phyloP scores from a whole-genome alignment of 164 flowering plant species.

The Umbellularia californica region DNA sequence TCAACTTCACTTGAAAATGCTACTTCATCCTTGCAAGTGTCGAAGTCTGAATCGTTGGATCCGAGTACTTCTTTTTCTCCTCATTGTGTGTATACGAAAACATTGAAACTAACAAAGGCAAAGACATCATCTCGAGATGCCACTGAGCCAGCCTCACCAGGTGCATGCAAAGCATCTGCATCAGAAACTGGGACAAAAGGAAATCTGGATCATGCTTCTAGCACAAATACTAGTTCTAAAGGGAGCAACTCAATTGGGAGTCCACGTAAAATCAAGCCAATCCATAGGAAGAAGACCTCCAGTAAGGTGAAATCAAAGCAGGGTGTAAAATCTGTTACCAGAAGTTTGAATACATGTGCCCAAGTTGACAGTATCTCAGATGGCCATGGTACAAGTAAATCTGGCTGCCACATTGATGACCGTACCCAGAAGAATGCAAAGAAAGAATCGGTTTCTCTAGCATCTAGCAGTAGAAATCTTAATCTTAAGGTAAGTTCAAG shows the following conservation, averaged over 20 bases:
- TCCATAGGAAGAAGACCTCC: constrained; percentile 36
- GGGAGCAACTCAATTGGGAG: constrained; percentile 26
- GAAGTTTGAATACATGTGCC: constrained; percentile 13
- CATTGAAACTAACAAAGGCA: constrained; percentile 14
- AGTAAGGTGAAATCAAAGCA: constrained; percentile 49
- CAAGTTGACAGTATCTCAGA: constrained; percentile 11
- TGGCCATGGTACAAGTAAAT: constrained; percentile 19
- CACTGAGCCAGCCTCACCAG: constrained; percentile 19
- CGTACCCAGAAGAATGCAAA: constrained; percentile 13
- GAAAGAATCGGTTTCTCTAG: constrained; percentile 28
- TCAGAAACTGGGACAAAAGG: constrained; percentile 13
- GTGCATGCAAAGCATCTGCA: constrained; percentile 14
- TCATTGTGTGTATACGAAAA: constrained; percentile 8
- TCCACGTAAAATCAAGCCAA: constrained; percentile 30
- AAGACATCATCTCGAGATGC: constrained; percentile 22
- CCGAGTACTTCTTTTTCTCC: constrained; percentile 21
- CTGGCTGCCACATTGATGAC: constrained; percentile 15
- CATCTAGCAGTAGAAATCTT: constrained; percentile 20
- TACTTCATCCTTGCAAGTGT: constrained; percentile 17
- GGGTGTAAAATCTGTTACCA: constrained; percentile 21
- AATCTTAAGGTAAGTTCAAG: constrained; percentile 28
- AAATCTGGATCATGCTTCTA: constrained; percentile 14
- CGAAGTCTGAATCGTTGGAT: constrained; percentile 14
- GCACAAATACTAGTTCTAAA: constrained; percentile 15
- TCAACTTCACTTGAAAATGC: constrained; percentile 24